A percentile compares a stretch with the other conserved stretches of the same genome.
Conservation (phyloP, 2,329 filamentous ascomycete species). For the Exophiala mesophila region DNA sequence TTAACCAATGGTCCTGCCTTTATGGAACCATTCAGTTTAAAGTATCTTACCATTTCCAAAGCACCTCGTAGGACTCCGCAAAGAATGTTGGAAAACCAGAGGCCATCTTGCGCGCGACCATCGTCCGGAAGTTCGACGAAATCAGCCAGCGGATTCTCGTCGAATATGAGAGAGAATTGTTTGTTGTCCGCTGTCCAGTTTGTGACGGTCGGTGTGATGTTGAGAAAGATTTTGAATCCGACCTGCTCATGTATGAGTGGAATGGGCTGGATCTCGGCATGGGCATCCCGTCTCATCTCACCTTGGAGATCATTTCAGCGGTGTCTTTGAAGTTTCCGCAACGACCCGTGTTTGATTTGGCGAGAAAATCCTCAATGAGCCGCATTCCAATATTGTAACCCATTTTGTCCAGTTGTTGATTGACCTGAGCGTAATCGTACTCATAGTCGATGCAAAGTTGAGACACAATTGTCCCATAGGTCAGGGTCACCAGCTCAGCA, state of each 20-base stretch:
- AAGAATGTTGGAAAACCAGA: slow-evolving; percentile 98
- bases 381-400: slow-evolving; percentile 97
- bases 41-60: slow-evolving; percentile 74
- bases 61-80: slow-evolving; percentile 88
- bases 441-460: slow-evolving; percentile 97
- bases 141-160: slow-evolving; percentile 94
- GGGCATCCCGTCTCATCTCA: too few relatives aligned
- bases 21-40: neutral
- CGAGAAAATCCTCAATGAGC: slow-evolving; percentile 94
- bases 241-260: slow-evolving; percentile 67
- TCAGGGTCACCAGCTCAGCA: slow-evolving; percentile 92
- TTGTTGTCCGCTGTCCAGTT: slow-evolving; percentile 97
- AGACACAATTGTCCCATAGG: slow-evolving; percentile 94
- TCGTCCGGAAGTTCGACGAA: slow-evolving; percentile 98
- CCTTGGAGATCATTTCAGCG: slow-evolving; percentile 92
- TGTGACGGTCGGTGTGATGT: slow-evolving; percentile 86
- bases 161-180: slow-evolving; percentile 91
- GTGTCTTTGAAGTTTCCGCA: slow-evolving; percentile 94
- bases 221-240: slow-evolving; percentile 98
- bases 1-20: slow-evolving; percentile 5
- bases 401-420: slow-evolving; percentile 98
- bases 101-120: slow-evolving; percentile 86
- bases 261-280: too few relatives aligned
- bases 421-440: slow-evolving; percentile 88
- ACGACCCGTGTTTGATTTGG: slow-evolving; percentile 84